Evolutionary conservation across 257 asterid species (phyloP), one percentile per base, ranked within the genome.

Genomic region (Scutellaria baicalensis): DNA sequence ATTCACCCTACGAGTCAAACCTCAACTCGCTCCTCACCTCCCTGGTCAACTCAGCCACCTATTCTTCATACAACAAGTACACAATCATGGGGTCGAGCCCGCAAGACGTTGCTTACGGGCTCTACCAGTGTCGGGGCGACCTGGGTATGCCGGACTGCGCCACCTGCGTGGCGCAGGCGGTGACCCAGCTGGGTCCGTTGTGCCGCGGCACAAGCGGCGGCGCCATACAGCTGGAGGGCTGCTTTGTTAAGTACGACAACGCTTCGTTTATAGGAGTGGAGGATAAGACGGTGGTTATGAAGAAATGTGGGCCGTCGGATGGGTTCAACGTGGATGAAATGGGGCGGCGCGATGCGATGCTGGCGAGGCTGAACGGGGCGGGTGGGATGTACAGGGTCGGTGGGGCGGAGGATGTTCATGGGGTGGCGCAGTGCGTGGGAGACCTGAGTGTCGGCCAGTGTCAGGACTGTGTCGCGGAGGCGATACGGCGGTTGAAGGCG

Each of bases 361-460:
- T 93, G 71, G 86, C 73, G 3, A 78, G 89, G 0, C 21, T 93
- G 85, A 68, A 73, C 23, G 89, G 89, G 1, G 95, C 85, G 6
- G 87, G 89, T 4, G 97, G 97, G 62, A 45, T 84, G 14, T 87
- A 84, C 23, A 69, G 96, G 40, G 90, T 84, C 0, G 95, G 97
- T 0, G 97, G 94, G 39, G 65, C 96, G 1, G 78, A 75, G 78
- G 94, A 83, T 48, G 86, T 86, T 5, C 85, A 83, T 51, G 99
- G 98, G 58, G 82, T 91, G 86, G 97, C 91, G 77, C 97, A 93
- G 80, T 93, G 99, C 50, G 90, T 87, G 0, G 98, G 98, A 42
- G 98, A 93, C 60, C 64, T 93, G 83, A 90, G 86, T 50, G 23
- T 0, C 57, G 95, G 84, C 20, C 90, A 88, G 85, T 90, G 98